Evolutionary conservation across 2,329 filamentous ascomycete genomes (phyloP).

Genomic region (Beauveria rudraprayagi): DNA sequence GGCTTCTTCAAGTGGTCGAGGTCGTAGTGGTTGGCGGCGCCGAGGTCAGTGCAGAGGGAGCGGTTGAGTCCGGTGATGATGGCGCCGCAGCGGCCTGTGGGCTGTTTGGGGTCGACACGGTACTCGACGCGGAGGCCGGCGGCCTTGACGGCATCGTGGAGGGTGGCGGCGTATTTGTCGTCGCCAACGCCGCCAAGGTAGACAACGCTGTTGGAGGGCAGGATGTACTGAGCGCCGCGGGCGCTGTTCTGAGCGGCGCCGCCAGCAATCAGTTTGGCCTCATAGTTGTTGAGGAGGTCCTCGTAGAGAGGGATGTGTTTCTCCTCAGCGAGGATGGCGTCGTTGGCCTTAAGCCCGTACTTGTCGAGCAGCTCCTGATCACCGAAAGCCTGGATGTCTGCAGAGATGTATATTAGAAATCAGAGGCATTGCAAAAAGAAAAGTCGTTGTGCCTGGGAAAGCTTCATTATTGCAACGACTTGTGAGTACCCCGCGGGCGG

Average conservation of each 20-base stretch:
- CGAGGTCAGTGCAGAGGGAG: conserved; percentile 89
- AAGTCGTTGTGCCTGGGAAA: background rate
- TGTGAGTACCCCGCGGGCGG: background rate
- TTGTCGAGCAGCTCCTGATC: conserved; percentile 80
- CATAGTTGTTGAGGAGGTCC: conserved; percentile 84
- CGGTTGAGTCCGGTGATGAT: conserved; percentile 96
- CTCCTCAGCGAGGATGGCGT: conserved; percentile 91
- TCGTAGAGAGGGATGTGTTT: conserved; percentile 88
- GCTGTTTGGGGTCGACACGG: conserved; percentile 73
- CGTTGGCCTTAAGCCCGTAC: conserved; percentile 90
- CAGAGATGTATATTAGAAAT: background rate
- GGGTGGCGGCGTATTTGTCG: conserved; percentile 89
- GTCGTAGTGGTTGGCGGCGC: conserved; percentile 95
- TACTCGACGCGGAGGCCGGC: conserved; percentile 92
- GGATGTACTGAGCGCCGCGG: conserved; percentile 91
- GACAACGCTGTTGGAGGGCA: conserved; percentile 79
- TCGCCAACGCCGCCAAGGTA: conserved; percentile 91
- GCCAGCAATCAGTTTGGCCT: conserved; percentile 90
- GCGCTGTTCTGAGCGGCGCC: conserved; percentile 97
- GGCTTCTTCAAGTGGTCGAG: conserved; percentile 85
- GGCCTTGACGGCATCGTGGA: conserved; percentile 76
- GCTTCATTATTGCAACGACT: background rate
- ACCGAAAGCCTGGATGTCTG: conserved; percentile 86
- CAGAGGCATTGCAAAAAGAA: background rate
- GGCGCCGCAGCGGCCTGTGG: conserved; percentile 90